phyloP scores from a whole-genome alignment of 1,139 yeast genomes.

The Blastobotrys raffinosifermentans region DNA sequence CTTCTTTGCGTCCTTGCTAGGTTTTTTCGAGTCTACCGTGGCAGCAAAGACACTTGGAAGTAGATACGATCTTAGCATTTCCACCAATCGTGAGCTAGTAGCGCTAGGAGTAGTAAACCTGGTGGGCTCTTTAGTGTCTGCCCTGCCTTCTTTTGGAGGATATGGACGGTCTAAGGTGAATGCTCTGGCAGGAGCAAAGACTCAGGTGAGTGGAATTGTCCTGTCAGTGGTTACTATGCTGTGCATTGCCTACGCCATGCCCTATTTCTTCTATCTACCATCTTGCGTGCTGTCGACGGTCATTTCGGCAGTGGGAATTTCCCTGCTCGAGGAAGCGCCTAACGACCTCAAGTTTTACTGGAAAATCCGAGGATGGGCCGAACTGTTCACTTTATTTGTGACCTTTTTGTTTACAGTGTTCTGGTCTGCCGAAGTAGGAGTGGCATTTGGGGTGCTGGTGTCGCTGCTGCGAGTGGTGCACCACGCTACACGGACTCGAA shows the following conservation, averaged over 20 bases:
- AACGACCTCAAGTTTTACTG: slow-evolving; percentile 69
- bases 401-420: slow-evolving; percentile 69
- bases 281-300: slow-evolving; percentile 76
- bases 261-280: slow-evolving; percentile 68
- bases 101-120: slow-evolving; percentile 80
- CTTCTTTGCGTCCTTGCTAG: slow-evolving; percentile 76
- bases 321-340: slow-evolving; percentile 83
- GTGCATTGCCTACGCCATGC: slow-evolving; percentile 56
- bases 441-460: slow-evolving; percentile 75
- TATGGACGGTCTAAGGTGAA: slow-evolving; percentile 91
- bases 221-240: slow-evolving; percentile 71
- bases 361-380: slow-evolving; percentile 69
- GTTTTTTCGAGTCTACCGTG: slow-evolving; percentile 90
- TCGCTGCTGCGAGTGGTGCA: slow-evolving; percentile 75
- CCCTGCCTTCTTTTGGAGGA: slow-evolving; percentile 92
- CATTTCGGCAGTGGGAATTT: slow-evolving; percentile 72
- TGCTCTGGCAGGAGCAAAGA: slow-evolving; percentile 77
- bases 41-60: slow-evolving; percentile 60
- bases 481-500: slow-evolving; percentile 81
- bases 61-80: slow-evolving; percentile 29
- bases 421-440: slow-evolving; percentile 86
- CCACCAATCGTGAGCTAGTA: slow-evolving; percentile 51
- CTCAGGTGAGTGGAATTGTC: slow-evolving; percentile 76
- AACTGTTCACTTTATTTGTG: slow-evolving; percentile 63
- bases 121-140: slow-evolving; percentile 62